A percentile compares a stretch with the other conserved stretches of the same genome.
Evolutionary conservation across 1,284 basidiomycete genomes (phyloP).

Genomic region (Termitomyces sp.): DNA sequence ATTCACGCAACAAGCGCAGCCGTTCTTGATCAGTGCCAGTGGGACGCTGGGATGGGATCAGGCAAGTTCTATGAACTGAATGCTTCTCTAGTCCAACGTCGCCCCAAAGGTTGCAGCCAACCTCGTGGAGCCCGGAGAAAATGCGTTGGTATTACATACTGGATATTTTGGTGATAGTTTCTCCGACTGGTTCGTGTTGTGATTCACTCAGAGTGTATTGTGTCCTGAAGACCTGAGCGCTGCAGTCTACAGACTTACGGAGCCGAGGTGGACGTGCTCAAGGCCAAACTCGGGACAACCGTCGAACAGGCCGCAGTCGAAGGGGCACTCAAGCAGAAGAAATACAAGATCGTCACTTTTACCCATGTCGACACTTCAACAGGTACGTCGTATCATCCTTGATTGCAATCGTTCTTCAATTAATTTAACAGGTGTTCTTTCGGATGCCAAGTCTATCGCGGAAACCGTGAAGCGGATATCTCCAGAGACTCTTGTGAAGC

Average conservation of each 20-base stretch:
- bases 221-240: background rate
- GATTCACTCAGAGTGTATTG: constrained; percentile 1
- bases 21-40: constrained; percentile 87
- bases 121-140: constrained; percentile 76
- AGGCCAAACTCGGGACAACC: constrained; percentile 77
- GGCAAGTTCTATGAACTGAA: constrained; percentile 30
- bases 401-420: background rate
- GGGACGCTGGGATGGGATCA: constrained; percentile 96
- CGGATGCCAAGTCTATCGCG: constrained; percentile 77
- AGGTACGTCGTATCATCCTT: constrained; percentile 36
- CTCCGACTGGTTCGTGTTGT: constrained; percentile 61
- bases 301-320: constrained; percentile 65
- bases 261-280: constrained; percentile 84
- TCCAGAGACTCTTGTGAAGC: constrained; percentile 75
- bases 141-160: constrained; percentile 76
- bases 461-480: constrained; percentile 74
- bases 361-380: constrained; percentile 96
- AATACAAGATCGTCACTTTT: constrained; percentile 88
- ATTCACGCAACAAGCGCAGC: constrained; percentile 73
- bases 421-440: constrained; percentile 65
- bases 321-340: constrained; percentile 73
- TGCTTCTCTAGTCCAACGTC: background rate
- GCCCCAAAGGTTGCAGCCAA: constrained; percentile 67
- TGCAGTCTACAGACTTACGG: constrained; percentile 83
- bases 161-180: constrained; percentile 92